Conservation (phyloP, 768 basidiomycete species). For the Collybia sp. region DNA sequence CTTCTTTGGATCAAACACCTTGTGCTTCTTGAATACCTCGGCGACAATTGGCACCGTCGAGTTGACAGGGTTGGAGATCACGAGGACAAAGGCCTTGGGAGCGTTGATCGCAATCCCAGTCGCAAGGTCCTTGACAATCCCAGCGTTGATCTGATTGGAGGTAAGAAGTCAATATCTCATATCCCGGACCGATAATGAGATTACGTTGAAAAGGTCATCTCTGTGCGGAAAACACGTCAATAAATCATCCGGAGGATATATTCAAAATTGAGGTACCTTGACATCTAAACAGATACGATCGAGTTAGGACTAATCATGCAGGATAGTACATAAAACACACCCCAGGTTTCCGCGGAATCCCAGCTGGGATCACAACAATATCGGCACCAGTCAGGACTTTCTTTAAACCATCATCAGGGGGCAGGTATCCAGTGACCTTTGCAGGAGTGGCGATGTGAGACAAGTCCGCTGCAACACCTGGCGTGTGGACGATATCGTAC, state of each 20-base stretch:
- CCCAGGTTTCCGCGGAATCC: slow-evolving; percentile 92
- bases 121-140: slow-evolving; percentile 92
- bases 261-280: slow-evolving; percentile 30
- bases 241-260: background rate
- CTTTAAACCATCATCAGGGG: slow-evolving; percentile 76
- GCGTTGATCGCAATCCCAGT: slow-evolving; percentile 77
- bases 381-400: slow-evolving; percentile 83
- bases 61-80: slow-evolving; percentile 99
- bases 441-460: slow-evolving; percentile 90
- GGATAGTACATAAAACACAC: slow-evolving; percentile 39
- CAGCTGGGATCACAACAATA: slow-evolving; percentile 92
- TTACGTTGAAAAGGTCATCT: slow-evolving; percentile 93
- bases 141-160: slow-evolving; percentile 81
- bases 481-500: slow-evolving; percentile 97
- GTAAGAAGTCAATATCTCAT: too few species aligned
- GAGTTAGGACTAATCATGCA: slow-evolving; percentile 5
- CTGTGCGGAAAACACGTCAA: slow-evolving; percentile 28
- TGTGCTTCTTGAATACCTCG: slow-evolving; percentile 91
- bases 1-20: slow-evolving; percentile 90
- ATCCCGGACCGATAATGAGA: background rate
- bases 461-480: slow-evolving; percentile 93
- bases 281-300: slow-evolving; percentile 35
- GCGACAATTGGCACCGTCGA: slow-evolving; percentile 97
- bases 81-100: slow-evolving; percentile 90
- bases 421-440: slow-evolving; percentile 77